phyloP scores from a whole-genome alignment of 495 filamentous ascomycete genomes.

The Daldinia concentrica region DNA sequence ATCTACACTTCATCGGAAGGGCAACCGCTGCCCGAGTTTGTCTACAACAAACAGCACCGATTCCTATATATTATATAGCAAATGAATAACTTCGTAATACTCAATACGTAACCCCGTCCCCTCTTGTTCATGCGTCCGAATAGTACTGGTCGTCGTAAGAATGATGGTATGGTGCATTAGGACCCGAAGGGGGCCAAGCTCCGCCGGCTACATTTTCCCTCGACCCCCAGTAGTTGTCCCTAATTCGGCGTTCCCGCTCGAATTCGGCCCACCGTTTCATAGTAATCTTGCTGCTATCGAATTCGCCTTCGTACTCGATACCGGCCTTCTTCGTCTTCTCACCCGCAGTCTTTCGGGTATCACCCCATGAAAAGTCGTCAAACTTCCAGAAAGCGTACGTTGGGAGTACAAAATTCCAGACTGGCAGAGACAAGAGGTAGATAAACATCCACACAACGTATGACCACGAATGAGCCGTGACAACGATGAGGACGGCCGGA shows the following conservation, averaged over 20 bases:
- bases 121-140: slow-evolving; percentile 54
- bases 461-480: slow-evolving; percentile 93
- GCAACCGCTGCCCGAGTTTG: slow-evolving; percentile 3
- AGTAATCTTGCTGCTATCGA: slow-evolving; percentile 96
- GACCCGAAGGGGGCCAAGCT: slow-evolving; percentile 37
- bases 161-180: slow-evolving; percentile 48
- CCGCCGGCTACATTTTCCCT: slow-evolving; percentile 56
- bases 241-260: slow-evolving; percentile 65
- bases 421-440: slow-evolving; percentile 90
- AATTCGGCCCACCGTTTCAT: slow-evolving; percentile 99
- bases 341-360: slow-evolving; percentile 93
- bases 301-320: slow-evolving; percentile 91
- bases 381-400: slow-evolving; percentile 99
- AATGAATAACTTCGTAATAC: slow-evolving; percentile 24
- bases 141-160: slow-evolving; percentile 61
- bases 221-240: slow-evolving; percentile 59
- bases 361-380: slow-evolving; percentile 99
- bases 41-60: slow-evolving; percentile 12
- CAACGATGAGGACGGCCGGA: slow-evolving; percentile 89
- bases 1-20: slow-evolving; percentile 9
- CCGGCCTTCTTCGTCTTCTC: slow-evolving; percentile 83
- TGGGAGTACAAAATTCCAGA: slow-evolving; percentile 98
- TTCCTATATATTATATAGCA: slow-evolving; percentile 30
- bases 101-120: slow-evolving; percentile 4
- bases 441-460: slow-evolving; percentile 98